A percentile compares a stretch with the other conserved stretches of the same genome.
phyloP scores from a whole-genome alignment of 2,329 filamentous ascomycete species.

The Penicillium palitans region DNA sequence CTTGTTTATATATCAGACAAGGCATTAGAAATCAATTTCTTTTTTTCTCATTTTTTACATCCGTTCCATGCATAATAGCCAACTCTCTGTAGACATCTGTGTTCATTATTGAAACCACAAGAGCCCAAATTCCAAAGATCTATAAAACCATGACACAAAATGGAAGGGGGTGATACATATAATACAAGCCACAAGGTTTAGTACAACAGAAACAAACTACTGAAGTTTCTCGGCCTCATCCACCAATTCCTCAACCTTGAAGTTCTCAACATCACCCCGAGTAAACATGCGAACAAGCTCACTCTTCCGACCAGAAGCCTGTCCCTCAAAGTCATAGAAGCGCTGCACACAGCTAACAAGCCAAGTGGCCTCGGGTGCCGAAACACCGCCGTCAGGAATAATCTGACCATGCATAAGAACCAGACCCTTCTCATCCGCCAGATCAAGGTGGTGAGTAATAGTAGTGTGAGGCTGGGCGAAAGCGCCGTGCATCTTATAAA shows the following conservation, averaged over 20 bases:
- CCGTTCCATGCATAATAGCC: background rate
- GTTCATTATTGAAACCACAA: background rate
- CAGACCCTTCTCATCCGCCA: conserved; percentile 70
- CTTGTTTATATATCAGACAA: background rate
- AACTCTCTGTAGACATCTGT: background rate
- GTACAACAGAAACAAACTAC: conserved; percentile 30
- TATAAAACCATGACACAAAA: background rate
- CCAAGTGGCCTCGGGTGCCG: conserved; percentile 80
- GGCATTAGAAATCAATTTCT: background rate
- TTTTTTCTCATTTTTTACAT: background rate
- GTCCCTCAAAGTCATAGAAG: conserved; percentile 72
- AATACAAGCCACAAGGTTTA: conserved; percentile 1
- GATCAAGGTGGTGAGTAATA: conserved; percentile 84
- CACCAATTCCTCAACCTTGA: conserved; percentile 80
- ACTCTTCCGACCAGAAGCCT: conserved; percentile 60
- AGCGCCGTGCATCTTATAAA: conserved; percentile 88
- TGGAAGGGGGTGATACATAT: conserved; percentile 1
- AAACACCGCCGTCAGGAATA: conserved; percentile 72
- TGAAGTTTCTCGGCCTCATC: conserved; percentile 74
- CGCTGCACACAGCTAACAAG: conserved; percentile 89
- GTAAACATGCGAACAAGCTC: conserved; percentile 80
- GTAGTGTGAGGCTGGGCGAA: conserved; percentile 92
- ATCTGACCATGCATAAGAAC: conserved; percentile 86
- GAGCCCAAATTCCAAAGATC: background rate
- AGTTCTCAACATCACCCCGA: conserved; percentile 68